These are phyloP conservation scores for Beta macrorhiza DNA, from an alignment of 179 eudicot genomes.

Conservation along the genomic window DNA sequence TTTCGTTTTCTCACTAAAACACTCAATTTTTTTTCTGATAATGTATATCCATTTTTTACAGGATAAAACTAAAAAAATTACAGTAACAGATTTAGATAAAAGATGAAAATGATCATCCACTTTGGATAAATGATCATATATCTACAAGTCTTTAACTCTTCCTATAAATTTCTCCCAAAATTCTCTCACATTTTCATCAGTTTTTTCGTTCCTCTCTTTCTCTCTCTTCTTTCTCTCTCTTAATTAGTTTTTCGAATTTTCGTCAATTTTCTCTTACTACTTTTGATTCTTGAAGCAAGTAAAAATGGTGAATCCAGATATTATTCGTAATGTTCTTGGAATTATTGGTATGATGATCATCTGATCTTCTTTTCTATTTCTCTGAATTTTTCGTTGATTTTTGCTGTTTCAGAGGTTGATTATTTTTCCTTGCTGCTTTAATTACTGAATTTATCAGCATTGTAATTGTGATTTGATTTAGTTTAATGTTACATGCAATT, in stretches of 20 bases:
- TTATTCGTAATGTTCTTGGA: conserved; percentile 22
- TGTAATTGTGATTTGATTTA: neutral
- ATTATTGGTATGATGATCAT: conserved; percentile 13
- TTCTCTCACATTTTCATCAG: neutral
- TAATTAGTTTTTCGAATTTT: neutral
- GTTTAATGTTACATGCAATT: neutral
- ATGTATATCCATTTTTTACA: too few species aligned
- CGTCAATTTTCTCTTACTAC: neutral
- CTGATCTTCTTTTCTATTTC: too few species aligned
- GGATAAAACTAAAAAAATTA: too few species aligned
- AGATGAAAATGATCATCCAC: too few species aligned
- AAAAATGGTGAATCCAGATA: conserved; percentile 2
- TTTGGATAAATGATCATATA: too few species aligned
- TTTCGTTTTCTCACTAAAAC: too few species aligned
- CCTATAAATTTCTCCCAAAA: neutral
- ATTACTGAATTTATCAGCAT: neutral
- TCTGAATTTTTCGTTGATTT: neutral
- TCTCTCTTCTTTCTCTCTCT: neutral
- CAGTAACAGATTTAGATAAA: too few species aligned
- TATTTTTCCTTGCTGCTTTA: too few species aligned
- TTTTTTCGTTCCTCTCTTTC: neutral
- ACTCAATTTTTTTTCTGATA: too few species aligned
- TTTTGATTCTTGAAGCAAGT: neutral
- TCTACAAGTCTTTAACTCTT: neutral
- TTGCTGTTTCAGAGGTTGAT: neutral